Conservation (phyloP, 2,329 filamentous ascomycete genomes). For the Dactylellina cionopaga region DNA sequence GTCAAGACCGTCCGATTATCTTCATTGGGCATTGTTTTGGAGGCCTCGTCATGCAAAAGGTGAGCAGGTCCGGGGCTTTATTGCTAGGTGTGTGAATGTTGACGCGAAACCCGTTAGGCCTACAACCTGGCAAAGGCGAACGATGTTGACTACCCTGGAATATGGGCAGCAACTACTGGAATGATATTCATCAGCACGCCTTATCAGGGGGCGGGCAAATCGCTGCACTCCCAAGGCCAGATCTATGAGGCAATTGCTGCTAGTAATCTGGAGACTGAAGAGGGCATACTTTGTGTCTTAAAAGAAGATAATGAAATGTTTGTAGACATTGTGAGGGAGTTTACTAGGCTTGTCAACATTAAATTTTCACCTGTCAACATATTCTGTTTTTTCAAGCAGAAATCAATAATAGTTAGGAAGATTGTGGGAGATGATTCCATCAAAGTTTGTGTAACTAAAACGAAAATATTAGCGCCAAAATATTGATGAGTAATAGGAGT, state of each 20-base stretch:
- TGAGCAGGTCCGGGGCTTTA: constrained; percentile 53
- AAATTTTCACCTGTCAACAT: not conserved
- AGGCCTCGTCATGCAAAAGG: constrained; percentile 57
- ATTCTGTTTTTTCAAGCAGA: constrained; percentile 10
- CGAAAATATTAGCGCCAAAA: too few relatives aligned
- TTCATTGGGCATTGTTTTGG: constrained; percentile 58
- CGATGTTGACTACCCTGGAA: constrained; percentile 6
- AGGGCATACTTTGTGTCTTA: not conserved
- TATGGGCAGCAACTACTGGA: constrained; percentile 6
- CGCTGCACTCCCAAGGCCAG: constrained; percentile 5
- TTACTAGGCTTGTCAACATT: not conserved
- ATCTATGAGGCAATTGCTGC: constrained; percentile 12
- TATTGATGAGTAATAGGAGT: constrained; percentile 52
- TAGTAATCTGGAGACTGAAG: not conserved
- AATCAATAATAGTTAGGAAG: constrained; percentile 2
- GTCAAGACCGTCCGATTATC: constrained; percentile 56
- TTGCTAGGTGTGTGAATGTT: constrained; percentile 51
- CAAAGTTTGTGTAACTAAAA: too few relatives aligned
- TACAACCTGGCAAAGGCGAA: constrained; percentile 40
- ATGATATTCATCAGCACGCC: constrained; percentile 11
- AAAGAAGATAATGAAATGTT: not conserved
- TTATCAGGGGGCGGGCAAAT: constrained; percentile 3
- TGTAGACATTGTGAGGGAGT: constrained; percentile 9
- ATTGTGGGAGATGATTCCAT: constrained; percentile 4
- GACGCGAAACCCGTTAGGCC: constrained; percentile 32